Percentiles rank a stretch among this genome's conserved stretches.
phyloP scores from a whole-genome alignment of 2,329 filamentous ascomycete genomes.

The Pseudogymnoascus sp. region DNA sequence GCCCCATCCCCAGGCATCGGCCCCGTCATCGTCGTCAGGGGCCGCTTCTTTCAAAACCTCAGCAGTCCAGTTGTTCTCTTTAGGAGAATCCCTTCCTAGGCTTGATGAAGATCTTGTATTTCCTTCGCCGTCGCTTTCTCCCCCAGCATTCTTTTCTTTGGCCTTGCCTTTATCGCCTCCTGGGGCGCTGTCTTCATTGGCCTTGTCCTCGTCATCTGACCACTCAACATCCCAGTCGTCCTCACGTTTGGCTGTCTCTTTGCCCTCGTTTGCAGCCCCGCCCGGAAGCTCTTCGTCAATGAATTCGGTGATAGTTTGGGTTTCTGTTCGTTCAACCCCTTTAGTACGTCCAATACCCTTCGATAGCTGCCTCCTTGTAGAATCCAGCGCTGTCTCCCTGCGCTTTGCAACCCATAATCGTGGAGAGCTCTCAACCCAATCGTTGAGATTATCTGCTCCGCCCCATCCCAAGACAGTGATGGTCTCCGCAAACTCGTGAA shows the following conservation, averaged over 20 bases:
- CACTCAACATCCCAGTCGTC: constrained; percentile 73
- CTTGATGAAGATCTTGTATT: constrained; percentile 35
- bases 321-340: constrained; percentile 77
- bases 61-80: constrained; percentile 21
- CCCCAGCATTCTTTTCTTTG: background rate
- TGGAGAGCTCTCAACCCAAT: constrained; percentile 76
- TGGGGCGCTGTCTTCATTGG: constrained; percentile 12
- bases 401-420: constrained; percentile 81
- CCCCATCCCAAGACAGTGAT: constrained; percentile 59
- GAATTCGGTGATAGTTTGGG: constrained; percentile 62
- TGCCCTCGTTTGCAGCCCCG: constrained; percentile 35
- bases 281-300: constrained; percentile 60
- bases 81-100: constrained; percentile 36
- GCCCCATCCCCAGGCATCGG: constrained; percentile 71
- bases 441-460: constrained; percentile 54
- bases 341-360: constrained; percentile 59
- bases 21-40: constrained; percentile 27
- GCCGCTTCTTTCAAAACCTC: background rate
- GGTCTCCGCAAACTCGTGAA: constrained; percentile 55
- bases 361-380: constrained; percentile 62
- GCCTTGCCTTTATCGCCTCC: background rate
- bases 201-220: constrained; percentile 58
- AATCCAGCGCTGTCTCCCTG: constrained; percentile 69
- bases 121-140: constrained; percentile 20
- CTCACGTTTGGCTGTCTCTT: constrained; percentile 30